Base-by-base conservation (phyloP, 2,329 filamentous ascomycete genomes). In the Blastomyces emzantsi region DNA sequence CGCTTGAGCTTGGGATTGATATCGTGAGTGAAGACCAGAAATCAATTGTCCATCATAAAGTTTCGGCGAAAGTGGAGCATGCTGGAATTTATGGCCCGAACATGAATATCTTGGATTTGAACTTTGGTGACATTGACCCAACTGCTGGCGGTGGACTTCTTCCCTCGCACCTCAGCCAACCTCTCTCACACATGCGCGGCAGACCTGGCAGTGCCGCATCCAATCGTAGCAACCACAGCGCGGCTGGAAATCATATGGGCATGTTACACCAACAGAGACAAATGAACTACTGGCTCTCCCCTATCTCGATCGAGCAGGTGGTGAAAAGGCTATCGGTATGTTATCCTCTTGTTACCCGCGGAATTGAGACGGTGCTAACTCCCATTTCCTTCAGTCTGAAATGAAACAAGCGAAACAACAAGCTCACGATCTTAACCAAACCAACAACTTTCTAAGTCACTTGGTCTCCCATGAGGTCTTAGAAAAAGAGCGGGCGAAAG, bases 21-120 rank as follows among this genome's bases (percentile, higher is more conserved):
- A 99, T 99, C 72, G 93, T 99, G 61, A 96, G 91, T 76, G 94
- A 99, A 75, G 94, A 99, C 74, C 93, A 97, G 75, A 97, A 96
- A 78, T 97, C 92, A 0, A 92, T 99, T 36, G 92, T 99, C 17
- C 94, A 99, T 73, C 94, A 97, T 79, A 99, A 99, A 74, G 94
- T 99, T 58, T 92, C 93, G 25, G 92, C 94, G 63, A 95, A 95
- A 74, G 92, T 99, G 63, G 94, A 99, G 75, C 91, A 97, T 77
- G 92, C 94, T 49, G 94, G 94, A 7, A 88, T 93, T 67, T 85
- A 92, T 67, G 87, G 84, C 55, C 69, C 70, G 6, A 84, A 87
- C 13, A 84, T 86, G 9, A 90, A 84, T 69, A 84, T 92, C 57
- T 77, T 95, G 69, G 92, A 96, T 72, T 87, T 97, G 79, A 96